phyloP scores from a whole-genome alignment of 208 protist genomes.

The Tetramitus jugosus region DNA sequence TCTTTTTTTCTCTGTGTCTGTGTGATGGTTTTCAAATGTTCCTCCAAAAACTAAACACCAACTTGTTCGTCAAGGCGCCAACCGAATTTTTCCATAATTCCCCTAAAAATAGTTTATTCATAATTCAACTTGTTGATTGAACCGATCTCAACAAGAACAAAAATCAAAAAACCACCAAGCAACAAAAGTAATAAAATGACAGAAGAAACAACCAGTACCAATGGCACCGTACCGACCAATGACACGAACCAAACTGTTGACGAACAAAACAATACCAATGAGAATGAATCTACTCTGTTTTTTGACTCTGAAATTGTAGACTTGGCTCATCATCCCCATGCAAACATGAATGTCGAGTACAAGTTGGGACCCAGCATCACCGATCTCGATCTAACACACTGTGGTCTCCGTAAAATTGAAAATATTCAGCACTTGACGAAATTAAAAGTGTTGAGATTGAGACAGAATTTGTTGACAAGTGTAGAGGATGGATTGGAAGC shows the following conservation, averaged over 20 bases:
- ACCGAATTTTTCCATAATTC: no score
- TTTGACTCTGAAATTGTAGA: not conserved
- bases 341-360: not conserved
- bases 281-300: not conserved
- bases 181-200: no score
- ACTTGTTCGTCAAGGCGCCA: no score
- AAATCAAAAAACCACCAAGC: no score
- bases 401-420: slow-evolving; percentile 41
- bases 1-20: no score
- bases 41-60: no score
- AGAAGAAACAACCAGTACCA: no score
- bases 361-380: not conserved
- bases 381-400: slow-evolving; percentile 10
- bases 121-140: no score
- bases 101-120: no score
- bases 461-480: slow-evolving; percentile 76
- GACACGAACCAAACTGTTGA: not conserved
- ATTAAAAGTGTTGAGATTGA: slow-evolving; percentile 57
- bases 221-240: not conserved
- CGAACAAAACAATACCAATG: not conserved
- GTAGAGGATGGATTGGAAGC: slow-evolving; percentile 54
- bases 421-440: slow-evolving; percentile 52
- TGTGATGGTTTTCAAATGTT: no score
- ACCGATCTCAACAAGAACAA: no score
- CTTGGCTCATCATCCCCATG: slow-evolving; percentile 19